These are phyloP conservation scores for Chlorencoelia australis DNA, from an alignment of 2,329 filamentous ascomycete species.

Conservation along the genomic window DNA sequence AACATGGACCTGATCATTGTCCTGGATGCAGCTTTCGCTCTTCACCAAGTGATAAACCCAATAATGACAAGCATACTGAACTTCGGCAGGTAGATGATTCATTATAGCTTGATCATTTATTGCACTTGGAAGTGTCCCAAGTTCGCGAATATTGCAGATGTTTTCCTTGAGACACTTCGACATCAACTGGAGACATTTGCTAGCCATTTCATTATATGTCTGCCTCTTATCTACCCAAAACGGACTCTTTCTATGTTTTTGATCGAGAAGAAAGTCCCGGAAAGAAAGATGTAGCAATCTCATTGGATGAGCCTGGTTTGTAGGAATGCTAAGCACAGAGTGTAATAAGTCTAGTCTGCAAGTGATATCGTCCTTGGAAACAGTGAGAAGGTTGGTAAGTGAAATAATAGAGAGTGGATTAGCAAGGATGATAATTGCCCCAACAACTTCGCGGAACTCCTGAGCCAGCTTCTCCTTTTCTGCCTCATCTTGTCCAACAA, in stretches of 20 bases:
- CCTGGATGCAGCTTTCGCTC: constrained; percentile 20
- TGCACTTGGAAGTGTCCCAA: constrained; percentile 24
- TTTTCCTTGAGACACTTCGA: constrained; percentile 25
- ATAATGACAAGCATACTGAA: constrained; percentile 22
- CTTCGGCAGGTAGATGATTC: constrained; percentile 19
- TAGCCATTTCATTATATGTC: constrained; percentile 26
- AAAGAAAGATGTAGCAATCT: constrained; percentile 5
- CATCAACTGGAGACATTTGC: constrained; percentile 30
- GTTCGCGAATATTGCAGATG: constrained; percentile 28
- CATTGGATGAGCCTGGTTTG: neutral
- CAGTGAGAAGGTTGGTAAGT: neutral
- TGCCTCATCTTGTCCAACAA: neutral
- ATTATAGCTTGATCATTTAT: constrained; percentile 25
- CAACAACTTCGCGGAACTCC: constrained; percentile 3
- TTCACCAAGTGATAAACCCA: constrained; percentile 14
- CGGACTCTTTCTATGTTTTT: constrained; percentile 7
- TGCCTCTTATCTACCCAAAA: constrained; percentile 31
- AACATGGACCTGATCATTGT: constrained; percentile 22
- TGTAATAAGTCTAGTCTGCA: neutral
- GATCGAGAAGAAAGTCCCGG: constrained; percentile 10
- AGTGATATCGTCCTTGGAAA: neutral
- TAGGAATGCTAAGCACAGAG: constrained; percentile 2
- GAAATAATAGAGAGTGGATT: constrained; percentile 4
- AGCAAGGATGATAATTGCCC: constrained; percentile 2
- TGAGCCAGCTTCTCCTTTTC: neutral